phyloP scores from a whole-genome alignment of 495 filamentous ascomycete genomes.

The Daldinia vernicosa region DNA sequence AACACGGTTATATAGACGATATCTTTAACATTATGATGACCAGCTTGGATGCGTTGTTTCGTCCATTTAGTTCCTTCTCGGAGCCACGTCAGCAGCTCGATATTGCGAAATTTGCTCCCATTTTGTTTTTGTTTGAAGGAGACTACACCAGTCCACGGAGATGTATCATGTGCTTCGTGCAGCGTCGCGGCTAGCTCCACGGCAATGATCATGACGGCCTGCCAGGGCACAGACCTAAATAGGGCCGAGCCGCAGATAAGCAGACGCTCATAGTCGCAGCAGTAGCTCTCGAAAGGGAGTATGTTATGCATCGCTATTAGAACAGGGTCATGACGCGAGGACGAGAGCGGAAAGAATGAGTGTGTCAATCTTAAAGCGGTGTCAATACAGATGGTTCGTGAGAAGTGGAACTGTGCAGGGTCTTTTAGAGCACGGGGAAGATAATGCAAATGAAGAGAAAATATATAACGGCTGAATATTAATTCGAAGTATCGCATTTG shows the following conservation, averaged over 20 bases:
- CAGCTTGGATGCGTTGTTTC: conserved; percentile 54
- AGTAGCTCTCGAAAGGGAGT: conserved; percentile 10
- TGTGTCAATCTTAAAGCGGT: conserved; percentile 51
- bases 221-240: conserved; percentile 53
- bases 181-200: conserved; percentile 52
- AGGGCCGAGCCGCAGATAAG: conserved; percentile 55
- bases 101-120: conserved; percentile 52
- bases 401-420: conserved; percentile 53
- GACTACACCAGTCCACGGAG: conserved; percentile 17
- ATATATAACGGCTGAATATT: conserved; percentile 63
- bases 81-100: conserved; percentile 58
- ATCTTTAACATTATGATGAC: conserved; percentile 66
- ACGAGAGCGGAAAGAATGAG: conserved; percentile 15
- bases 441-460: conserved; percentile 57
- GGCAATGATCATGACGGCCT: conserved; percentile 57
- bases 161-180: conserved; percentile 12
- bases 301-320: conserved; percentile 4
- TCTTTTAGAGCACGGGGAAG: conserved; percentile 48
- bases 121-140: conserved; percentile 59
- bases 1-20: conserved; percentile 57
- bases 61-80: conserved; percentile 58
- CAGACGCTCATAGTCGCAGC: conserved; percentile 53
- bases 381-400: conserved; percentile 56
- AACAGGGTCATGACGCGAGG: conserved; percentile 37
- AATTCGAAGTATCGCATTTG: conserved; percentile 54